These are phyloP conservation scores for Dichotomopilus funicola DNA, from an alignment of 2,329 filamentous ascomycete species.

Conservation along the genomic window DNA sequence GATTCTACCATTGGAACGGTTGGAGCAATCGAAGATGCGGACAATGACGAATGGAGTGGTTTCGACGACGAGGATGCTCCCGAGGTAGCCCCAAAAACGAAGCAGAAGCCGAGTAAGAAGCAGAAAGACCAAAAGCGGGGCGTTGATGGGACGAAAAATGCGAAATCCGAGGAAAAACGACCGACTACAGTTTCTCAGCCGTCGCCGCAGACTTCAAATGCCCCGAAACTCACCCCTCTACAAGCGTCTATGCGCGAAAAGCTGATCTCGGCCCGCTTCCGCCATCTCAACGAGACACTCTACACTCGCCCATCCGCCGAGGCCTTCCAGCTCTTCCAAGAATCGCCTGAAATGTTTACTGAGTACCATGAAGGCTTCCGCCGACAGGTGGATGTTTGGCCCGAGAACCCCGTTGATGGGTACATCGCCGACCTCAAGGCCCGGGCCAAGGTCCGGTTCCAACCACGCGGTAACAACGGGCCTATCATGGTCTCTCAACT, in stretches of 20 bases:
- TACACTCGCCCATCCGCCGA: slow-evolving; percentile 86
- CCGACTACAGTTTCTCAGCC: slow-evolving; percentile 18
- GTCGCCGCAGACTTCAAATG: slow-evolving; percentile 34
- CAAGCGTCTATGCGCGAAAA: slow-evolving; percentile 94
- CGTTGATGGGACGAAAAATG: slow-evolving; percentile 31
- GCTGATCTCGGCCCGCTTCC: slow-evolving; percentile 89
- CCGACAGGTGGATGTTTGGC: slow-evolving; percentile 92
- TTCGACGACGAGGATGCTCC: slow-evolving; percentile 20
- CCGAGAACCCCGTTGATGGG: slow-evolving; percentile 87
- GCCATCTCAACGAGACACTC: slow-evolving; percentile 91
- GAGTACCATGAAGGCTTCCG: slow-evolving; percentile 97
- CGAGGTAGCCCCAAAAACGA: slow-evolving; percentile 25
- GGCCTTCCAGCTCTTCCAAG: slow-evolving; percentile 74
- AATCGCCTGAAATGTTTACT: slow-evolving; percentile 85
- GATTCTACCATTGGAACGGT: background rate
- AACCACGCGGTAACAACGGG: slow-evolving; percentile 23
- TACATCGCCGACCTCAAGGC: slow-evolving; percentile 67
- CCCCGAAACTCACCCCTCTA: slow-evolving; percentile 73
- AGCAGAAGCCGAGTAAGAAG: slow-evolving; percentile 29
- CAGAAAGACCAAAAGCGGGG: slow-evolving; percentile 4
- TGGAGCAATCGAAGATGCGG: slow-evolving; percentile 8
- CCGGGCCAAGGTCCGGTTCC: slow-evolving; percentile 44
- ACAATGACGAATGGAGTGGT: slow-evolving; percentile 21
- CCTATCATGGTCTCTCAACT: slow-evolving; percentile 30
- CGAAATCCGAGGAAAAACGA: slow-evolving; percentile 24